These are phyloP conservation scores for Hyaloscypha finlandica DNA, from an alignment of 495 filamentous ascomycete genomes.

Conservation along the genomic window DNA sequence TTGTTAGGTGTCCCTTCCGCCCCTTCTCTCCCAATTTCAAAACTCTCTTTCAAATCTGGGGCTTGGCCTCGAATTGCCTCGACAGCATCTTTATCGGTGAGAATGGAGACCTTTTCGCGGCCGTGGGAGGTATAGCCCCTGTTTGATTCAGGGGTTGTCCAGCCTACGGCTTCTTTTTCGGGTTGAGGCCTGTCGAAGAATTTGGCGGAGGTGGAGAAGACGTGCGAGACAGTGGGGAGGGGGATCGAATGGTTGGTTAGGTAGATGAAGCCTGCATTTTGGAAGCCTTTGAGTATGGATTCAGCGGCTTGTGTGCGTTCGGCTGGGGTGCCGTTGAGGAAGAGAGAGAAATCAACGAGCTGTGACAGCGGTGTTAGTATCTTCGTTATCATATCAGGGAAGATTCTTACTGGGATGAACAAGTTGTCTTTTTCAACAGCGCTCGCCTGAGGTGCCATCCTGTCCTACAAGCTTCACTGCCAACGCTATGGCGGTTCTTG, in stretches of 20 bases:
- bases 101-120: constrained; percentile 71
- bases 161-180: constrained; percentile 70
- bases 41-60: constrained; percentile 81
- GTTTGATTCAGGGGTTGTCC: constrained; percentile 73
- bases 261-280: constrained; percentile 88
- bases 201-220: constrained; percentile 70
- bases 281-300: constrained; percentile 77
- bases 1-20: constrained; percentile 70
- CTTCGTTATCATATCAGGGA: not conserved
- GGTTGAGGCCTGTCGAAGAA: constrained; percentile 75
- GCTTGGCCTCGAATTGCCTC: constrained; percentile 56
- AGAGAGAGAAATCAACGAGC: constrained; percentile 85
- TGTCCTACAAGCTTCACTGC: not conserved
- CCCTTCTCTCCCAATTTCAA: constrained; percentile 81
- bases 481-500: not conserved
- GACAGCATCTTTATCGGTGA: constrained; percentile 59
- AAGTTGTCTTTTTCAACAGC: constrained; percentile 68
- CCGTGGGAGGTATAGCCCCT: constrained; percentile 77
- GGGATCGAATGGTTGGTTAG: constrained; percentile 77
- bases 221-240: constrained; percentile 52
- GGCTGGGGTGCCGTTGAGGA: constrained; percentile 63
- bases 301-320: constrained; percentile 67
- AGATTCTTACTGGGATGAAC: constrained; percentile 62
- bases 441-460: constrained; percentile 38
- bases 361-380: constrained; percentile 34